phyloP scores from a whole-genome alignment of 805 yeast species.

The Candida sphagnicola region DNA sequence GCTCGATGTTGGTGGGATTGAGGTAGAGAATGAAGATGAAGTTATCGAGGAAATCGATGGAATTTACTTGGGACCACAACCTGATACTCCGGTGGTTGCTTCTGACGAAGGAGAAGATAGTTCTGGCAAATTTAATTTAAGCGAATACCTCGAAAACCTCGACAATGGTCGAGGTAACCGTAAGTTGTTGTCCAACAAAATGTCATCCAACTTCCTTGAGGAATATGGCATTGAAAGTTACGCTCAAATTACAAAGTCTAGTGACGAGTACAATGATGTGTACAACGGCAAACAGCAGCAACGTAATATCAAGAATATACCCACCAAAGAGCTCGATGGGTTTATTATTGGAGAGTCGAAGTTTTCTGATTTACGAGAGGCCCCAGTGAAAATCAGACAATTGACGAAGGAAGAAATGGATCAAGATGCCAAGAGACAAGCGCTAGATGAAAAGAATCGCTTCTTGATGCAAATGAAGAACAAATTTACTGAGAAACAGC shows the following conservation, averaged over 20 bases:
- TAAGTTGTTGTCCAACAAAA: conserved; percentile 24
- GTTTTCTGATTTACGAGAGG: conserved; percentile 4
- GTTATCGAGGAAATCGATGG: conserved; percentile 24
- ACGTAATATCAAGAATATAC: conserved; percentile 19
- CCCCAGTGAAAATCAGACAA: conserved; percentile 7
- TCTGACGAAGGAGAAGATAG: conserved; percentile 1
- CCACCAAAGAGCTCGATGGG: conserved; percentile 29
- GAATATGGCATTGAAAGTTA: conserved; percentile 37
- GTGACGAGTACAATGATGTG: conserved; percentile 25
- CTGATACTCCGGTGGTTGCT: conserved; percentile 3
- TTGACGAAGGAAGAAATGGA: conserved; percentile 25
- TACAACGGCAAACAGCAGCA: conserved; percentile 13
- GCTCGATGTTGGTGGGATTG: conserved; percentile 9
- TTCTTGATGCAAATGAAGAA: conserved; percentile 26
- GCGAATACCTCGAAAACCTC: conserved; percentile 18
- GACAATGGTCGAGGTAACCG: conserved; percentile 18
- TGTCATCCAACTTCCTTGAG: conserved; percentile 29
- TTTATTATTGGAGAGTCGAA: conserved; percentile 29
- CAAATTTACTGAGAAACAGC: conserved; percentile 18
- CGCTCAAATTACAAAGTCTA: conserved; percentile 20
- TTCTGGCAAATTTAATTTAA: conserved; percentile 14
- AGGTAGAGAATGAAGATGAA: conserved; percentile 8
- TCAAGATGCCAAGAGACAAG: conserved; percentile 19
- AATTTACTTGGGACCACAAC: conserved; percentile 32
- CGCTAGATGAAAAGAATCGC: conserved; percentile 21